phyloP scores from a whole-genome alignment of 164 flowering plant genomes.

The grape (Vitis vinifera) region ASM3070453v1 NC_081822.1:799501-800000 shows the following conservation, averaged over 20 bases:
- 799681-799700: conserved; percentile 7
- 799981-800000: conserved; percentile 8
- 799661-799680: conserved; percentile 17
- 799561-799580: conserved; percentile 70
- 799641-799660: conserved; percentile 16
- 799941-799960: conserved; percentile 6
- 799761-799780: conserved; percentile 16
- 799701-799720: conserved; percentile 24
- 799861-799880: conserved; percentile 9
- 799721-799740: conserved; percentile 8
- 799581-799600: conserved; percentile 71
- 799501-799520: too few relatives aligned
- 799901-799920: conserved; percentile 10
- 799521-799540: too few relatives aligned
- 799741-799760: conserved; percentile 9
- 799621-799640: conserved; percentile 23
- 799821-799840: conserved; percentile 35
- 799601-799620: conserved; percentile 72
- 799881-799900: conserved; percentile 15
- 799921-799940: conserved; percentile 13
- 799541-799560: conserved; percentile 12
- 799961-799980: conserved; percentile 18
- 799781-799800: conserved; percentile 17
- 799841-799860: conserved; percentile 10
- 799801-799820: conserved; percentile 30